phyloP scores from a whole-genome alignment of 176 grass and related monocot species.

The Aegilops longissima region DNA sequence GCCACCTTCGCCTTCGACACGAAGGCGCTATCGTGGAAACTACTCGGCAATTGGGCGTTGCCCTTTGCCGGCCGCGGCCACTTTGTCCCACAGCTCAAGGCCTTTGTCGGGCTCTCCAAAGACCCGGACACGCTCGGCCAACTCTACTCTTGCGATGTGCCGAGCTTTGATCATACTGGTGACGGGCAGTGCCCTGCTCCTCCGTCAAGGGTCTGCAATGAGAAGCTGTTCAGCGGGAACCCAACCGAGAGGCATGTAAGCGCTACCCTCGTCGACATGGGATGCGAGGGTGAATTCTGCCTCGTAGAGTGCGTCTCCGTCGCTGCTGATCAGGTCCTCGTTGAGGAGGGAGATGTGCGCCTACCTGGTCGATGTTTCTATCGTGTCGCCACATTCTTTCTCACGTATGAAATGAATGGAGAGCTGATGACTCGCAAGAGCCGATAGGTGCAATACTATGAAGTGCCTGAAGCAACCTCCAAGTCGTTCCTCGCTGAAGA shows the following conservation, averaged over 20 bases:
- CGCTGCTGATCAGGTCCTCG: too few relatives aligned
- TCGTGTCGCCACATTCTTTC: too few relatives aligned
- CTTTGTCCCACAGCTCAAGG: background rate
- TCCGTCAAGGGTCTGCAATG: background rate
- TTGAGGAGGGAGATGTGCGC: too few relatives aligned
- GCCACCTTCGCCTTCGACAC: background rate
- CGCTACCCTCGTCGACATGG: background rate
- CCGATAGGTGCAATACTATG: too few relatives aligned
- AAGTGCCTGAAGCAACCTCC: too few relatives aligned
- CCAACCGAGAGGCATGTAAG: background rate
- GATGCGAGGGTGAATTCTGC: background rate
- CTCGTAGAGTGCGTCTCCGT: background rate
- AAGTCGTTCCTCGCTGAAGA: too few relatives aligned
- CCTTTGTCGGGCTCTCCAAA: background rate
- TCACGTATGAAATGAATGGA: too few relatives aligned
- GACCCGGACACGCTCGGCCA: background rate
- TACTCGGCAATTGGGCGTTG: background rate
- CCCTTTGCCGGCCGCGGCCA: background rate
- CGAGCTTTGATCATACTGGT: too few relatives aligned
- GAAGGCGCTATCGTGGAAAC: background rate
- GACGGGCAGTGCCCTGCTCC: background rate
- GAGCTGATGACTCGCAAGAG: too few relatives aligned
- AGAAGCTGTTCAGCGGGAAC: background rate
- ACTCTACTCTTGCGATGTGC: background rate
- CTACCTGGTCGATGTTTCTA: too few relatives aligned